Evolutionary conservation across 2,329 filamentous ascomycete species (phyloP), one percentile per base, ranked within the genome.

Genomic region (Nothophoma quercina): DNA sequence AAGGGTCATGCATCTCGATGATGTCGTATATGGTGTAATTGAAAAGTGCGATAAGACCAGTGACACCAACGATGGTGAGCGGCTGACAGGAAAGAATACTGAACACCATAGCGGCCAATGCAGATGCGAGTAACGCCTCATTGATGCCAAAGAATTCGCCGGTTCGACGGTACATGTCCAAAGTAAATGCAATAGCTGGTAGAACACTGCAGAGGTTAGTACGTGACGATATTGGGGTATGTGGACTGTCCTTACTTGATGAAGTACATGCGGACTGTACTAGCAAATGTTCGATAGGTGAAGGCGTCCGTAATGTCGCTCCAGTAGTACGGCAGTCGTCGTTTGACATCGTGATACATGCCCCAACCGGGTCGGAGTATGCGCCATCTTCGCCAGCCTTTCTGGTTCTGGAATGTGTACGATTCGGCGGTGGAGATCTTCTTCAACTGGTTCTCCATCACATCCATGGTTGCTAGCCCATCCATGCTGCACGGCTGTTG

Each of bases 1-100:
- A 59, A 2, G 78, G 75, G 32, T 83, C 80, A 53, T 84, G 78
- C 10, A 72, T 72, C 21, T 68, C 68, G 35, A 83, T 75, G 45
- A 85, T 85, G 51, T 85, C 81, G 68, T 82, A 85, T 55, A 84
- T 83, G 19, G 83, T 85, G 60, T 83, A 85, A 63, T 85, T 84
- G 74, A 85, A 85, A 0, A 82, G 64, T 1, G 68, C 66, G n/a
- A 72, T 72, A 10, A 72, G 52, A 54, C 83, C 83, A 4, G 82
- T 84, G 29, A 85, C 80, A 5, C 83, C 83, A 13, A 85, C 81
- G 15, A 85, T 82, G 3, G 81, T 84, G 34, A 85, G 67, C 0
- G 83, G 83, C 60, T 85, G 82, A 23, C 77, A 80, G 18, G 75
- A 75, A 2, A 84, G 61, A 5, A 79, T 62, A 59, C 79, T 83